phyloP scores from a whole-genome alignment of 805 yeast genomes.

The Jamesozyma lodderae region DNA sequence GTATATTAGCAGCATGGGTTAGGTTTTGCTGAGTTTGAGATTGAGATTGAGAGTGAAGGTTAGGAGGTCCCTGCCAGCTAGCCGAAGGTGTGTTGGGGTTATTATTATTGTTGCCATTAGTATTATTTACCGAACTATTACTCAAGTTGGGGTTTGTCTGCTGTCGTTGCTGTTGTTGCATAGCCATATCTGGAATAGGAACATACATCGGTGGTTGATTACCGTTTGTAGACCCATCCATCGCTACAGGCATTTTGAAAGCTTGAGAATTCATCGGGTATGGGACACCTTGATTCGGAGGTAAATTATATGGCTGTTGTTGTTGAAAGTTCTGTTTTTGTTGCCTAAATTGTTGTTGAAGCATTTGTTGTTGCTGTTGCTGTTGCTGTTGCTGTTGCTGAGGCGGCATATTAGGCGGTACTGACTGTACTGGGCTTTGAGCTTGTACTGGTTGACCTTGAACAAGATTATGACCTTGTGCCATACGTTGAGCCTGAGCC shows the following conservation, averaged over 20 bases:
- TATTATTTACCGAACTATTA: too few species aligned
- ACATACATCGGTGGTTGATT: background rate
- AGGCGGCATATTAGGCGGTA: background rate
- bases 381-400: slow-evolving; percentile 10
- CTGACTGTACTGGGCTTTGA: background rate
- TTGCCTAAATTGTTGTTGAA: background rate
- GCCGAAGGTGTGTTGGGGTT: too few species aligned
- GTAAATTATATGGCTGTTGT: background rate
- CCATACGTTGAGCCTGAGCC: background rate
- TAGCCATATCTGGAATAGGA: background rate
- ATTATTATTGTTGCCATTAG: too few species aligned
- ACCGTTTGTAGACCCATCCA: background rate
- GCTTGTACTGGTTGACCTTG: background rate
- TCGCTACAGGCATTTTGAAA: background rate
- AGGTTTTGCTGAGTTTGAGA: too few species aligned
- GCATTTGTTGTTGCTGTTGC: slow-evolving; percentile 8
- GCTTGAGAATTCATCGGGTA: background rate
- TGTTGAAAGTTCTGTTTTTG: background rate
- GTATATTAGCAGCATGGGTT: background rate
- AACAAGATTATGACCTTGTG: too few species aligned
- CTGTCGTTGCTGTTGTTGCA: background rate
- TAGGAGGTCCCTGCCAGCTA: too few species aligned
- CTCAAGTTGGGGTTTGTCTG: background rate
- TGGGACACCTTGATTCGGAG: background rate
- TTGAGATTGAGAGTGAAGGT: too few species aligned